Base-by-base conservation (phyloP, 176 grass and related monocot species). In the Carex kokanica region DNA sequence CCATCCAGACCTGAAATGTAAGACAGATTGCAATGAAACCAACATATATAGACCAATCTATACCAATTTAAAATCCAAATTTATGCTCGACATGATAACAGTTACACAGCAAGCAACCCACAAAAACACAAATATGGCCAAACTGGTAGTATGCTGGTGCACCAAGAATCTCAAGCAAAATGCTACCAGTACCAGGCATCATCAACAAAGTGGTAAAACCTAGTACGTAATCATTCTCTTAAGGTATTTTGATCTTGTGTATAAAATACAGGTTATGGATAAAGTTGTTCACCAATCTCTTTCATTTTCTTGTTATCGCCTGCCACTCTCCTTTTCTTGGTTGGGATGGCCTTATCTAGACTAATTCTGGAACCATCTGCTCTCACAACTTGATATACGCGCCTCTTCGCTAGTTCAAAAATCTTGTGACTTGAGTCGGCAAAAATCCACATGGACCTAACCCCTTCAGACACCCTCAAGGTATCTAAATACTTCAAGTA, bases 361-460 rank as follows among this genome's bases (percentile, higher is more conserved):
- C 20, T 85, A 81, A 89, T 71, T 70, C 89, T 94, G 71, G 58
- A 78, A 64, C 86, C 90, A 47, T 98, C 89, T 83, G 92, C 78
- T 88, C 89, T 89, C 16, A 88, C 57, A 83, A 91, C 89, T 86
- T 93, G 95, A 81, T 94, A 98, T 78, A 98, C 92, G 18, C 95
- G 87, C 74, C 86, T 93, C 78, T 94, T 98, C 29, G 95, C 90
- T 47, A 93, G 85, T 83, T 98, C 92, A 88, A 98, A 98, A 84
- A 94, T 98, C 67, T 87, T 94, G 82, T 94, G 92, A 78, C 92
- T 98, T 77, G 95, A 98, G 71, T 98, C 90, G 59, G 95, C 92
- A 90, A 98, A 92, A 64, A 98, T 88, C 95, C 95, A 98, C 83
- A 98, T 91, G n/a, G 95, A 98, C 38, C 89, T 86, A 70, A 94